A percentile compares a stretch with the other conserved stretches of the same genome.
phyloP scores from a whole-genome alignment of 192 early-diverging fungal genomes.

The Coemansia erecta region DNA sequence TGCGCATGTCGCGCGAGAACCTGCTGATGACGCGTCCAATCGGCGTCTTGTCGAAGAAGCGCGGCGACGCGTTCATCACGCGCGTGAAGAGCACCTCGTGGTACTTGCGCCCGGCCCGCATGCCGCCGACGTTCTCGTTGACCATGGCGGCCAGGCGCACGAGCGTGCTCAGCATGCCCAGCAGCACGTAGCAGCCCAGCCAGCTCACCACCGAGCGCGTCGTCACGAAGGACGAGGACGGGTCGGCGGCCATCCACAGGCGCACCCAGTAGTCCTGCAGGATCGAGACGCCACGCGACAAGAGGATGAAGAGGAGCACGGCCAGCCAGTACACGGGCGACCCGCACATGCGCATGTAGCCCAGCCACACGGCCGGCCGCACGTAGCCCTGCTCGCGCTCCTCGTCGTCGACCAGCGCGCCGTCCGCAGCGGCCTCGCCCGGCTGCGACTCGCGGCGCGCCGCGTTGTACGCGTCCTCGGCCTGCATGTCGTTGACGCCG shows the following conservation, averaged over 20 bases:
- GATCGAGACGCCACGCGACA: conserved; percentile 52
- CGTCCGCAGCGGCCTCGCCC: conserved; percentile 21
- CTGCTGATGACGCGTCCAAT: conserved; percentile 85
- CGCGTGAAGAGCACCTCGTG: conserved; percentile 60
- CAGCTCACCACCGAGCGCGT: conserved; percentile 50
- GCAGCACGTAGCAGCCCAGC: conserved; percentile 59
- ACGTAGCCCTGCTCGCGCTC: conserved; percentile 81
- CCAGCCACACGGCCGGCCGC: conserved; percentile 67
- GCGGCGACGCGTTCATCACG: conserved; percentile 70
- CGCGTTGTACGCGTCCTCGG: conserved; percentile 39
- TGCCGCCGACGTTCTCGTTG: conserved; percentile 23
- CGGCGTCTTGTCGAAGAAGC: conserved; percentile 92
- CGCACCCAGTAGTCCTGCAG: conserved; percentile 67
- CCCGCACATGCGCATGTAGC: conserved; percentile 73
- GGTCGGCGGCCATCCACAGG: conserved; percentile 52
- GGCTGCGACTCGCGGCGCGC: neutral
- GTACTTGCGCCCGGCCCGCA: conserved; percentile 59
- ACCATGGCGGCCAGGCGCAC: conserved; percentile 35
- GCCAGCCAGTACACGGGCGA: conserved; percentile 59
- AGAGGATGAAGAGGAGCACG: conserved; percentile 17
- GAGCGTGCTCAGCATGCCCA: conserved; percentile 54
- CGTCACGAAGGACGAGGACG: no score
- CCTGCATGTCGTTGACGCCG: conserved; percentile 17
- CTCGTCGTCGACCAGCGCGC: conserved; percentile 80
- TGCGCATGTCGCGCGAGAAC: conserved; percentile 84